phyloP scores from a whole-genome alignment of 805 yeast genomes.

The Diddensiella transvaalensis region DNA sequence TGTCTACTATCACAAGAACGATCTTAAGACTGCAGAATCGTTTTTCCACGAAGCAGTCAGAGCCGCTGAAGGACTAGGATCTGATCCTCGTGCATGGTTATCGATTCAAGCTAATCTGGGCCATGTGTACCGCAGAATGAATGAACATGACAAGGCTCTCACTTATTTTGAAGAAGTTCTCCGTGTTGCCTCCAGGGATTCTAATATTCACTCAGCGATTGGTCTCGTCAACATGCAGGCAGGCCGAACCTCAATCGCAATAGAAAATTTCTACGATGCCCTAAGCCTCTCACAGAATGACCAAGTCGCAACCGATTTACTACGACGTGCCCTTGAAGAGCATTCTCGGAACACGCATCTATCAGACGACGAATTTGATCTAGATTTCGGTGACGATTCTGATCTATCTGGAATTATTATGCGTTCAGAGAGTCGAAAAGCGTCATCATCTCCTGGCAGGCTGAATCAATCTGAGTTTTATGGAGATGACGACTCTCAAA shows the following conservation, averaged over 20 bases:
- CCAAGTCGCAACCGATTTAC: constrained; percentile 76
- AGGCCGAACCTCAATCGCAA: constrained; percentile 61
- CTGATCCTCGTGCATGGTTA: constrained; percentile 79
- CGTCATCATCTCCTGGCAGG: not conserved
- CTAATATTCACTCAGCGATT: constrained; percentile 75
- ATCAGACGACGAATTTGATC: constrained; percentile 8
- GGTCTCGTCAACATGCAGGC: constrained; percentile 77
- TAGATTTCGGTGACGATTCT: constrained; percentile 8
- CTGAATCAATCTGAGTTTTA: constrained; percentile 9
- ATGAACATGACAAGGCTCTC: constrained; percentile 61
- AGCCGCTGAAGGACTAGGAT: constrained; percentile 63
- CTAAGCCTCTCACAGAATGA: constrained; percentile 75
- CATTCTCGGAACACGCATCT: constrained; percentile 6
- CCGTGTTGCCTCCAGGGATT: constrained; percentile 63
- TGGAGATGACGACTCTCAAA: constrained; percentile 21
- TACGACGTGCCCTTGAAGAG: constrained; percentile 58
- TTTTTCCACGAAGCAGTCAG: constrained; percentile 67
- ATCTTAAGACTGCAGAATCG: constrained; percentile 63
- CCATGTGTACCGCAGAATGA: constrained; percentile 74
- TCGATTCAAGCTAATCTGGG: constrained; percentile 85
- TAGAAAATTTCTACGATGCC: constrained; percentile 75
- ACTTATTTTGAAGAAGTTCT: constrained; percentile 74
- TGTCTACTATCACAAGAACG: constrained; percentile 72
- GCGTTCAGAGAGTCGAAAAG: not conserved
- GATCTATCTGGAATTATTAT: constrained; percentile 7